Base-by-base conservation (phyloP, 2,329 filamentous ascomycete species). In the Zymoseptoria pseudotritici region DNA sequence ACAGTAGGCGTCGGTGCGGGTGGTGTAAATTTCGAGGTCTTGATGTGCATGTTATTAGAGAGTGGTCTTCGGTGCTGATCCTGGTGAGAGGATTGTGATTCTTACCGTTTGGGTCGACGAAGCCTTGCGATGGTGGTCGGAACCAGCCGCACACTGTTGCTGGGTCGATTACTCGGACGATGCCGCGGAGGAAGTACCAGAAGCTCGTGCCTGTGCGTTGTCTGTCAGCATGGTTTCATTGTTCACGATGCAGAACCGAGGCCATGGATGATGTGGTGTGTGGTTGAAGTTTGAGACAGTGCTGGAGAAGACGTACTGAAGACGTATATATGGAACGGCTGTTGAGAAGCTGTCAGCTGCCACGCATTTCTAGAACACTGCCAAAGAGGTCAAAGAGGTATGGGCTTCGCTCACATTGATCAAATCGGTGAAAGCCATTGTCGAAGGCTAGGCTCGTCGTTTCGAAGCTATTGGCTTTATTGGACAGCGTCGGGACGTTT, bases 11-110 rank as follows among this genome's bases (percentile, higher is more conserved):
- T 74, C 72, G 57, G 69, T 73, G 57, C 71, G 65, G 58, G 70
- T 70, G 50, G 67, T 74, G 70, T 74, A 74, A 64, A 73, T 62
- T 56, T 74, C 72, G 54, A 74, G 71, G 60, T 74, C 72, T n/a
- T n/a, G n/a, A n/a, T n/a, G n/a, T n/a, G n/a, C n/a, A n/a, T n/a
- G n/a, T n/a, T 49, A 46, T 22, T 29, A 24, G 11, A 8, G 19
- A 8, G 19, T 53, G 31, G 22, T 5, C n/a, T 50, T 54, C 6
- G 19, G 24, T 57, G 36, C 20, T 24, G 22, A 24, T 3, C 10
- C 21, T 20, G 19, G 46, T 49, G 21, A 29, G 42, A 55, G 51
- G 21, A 53, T 29, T 22, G 22, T 50, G 11, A 5, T 24, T 24
- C 22, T 24, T 64, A 69, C 69, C 69, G 58, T 68, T 72, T 1